Percentiles rank a stretch among this genome's conserved stretches.
Conservation (phyloP, 2,329 filamentous ascomycete genomes). For the Hypoxylon sp. region DNA sequence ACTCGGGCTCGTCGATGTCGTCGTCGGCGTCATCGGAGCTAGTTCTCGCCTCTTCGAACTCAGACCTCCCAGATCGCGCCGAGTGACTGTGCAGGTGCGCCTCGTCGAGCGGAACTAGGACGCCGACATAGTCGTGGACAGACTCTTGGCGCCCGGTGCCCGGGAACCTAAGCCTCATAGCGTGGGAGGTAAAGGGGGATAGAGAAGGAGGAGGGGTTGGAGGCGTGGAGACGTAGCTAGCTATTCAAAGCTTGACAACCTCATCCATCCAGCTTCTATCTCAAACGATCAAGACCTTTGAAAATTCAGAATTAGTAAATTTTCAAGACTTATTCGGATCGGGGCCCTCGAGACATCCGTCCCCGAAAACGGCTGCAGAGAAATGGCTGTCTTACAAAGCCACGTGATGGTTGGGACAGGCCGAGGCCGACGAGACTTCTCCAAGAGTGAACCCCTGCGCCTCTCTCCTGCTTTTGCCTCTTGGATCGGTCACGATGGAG, state of each 20-base stretch:
- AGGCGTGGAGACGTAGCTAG: neutral
- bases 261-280: constrained; percentile 16
- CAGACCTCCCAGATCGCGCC: constrained; percentile 54
- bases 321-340: neutral
- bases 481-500: neutral
- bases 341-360: neutral
- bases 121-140: constrained; percentile 59
- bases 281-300: neutral
- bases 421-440: constrained; percentile 17
- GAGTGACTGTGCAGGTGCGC: constrained; percentile 65
- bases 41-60: constrained; percentile 54
- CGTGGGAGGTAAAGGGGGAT: neutral
- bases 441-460: constrained; percentile 15
- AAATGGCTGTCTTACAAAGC: constrained; percentile 27
- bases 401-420: constrained; percentile 38
- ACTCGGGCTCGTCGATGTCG: constrained; percentile 39
- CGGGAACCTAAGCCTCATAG: constrained; percentile 33
- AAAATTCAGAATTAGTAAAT: constrained; percentile 6
- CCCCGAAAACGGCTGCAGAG: constrained; percentile 21
- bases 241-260: constrained; percentile 9
- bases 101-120: constrained; percentile 61
- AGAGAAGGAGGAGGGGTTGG: neutral
- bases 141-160: constrained; percentile 50
- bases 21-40: constrained; percentile 45
- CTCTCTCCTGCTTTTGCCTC: neutral